Evolutionary conservation across 352 stramenopile species (phyloP).

Genomic region (Phytophthora hibernalis): DNA sequence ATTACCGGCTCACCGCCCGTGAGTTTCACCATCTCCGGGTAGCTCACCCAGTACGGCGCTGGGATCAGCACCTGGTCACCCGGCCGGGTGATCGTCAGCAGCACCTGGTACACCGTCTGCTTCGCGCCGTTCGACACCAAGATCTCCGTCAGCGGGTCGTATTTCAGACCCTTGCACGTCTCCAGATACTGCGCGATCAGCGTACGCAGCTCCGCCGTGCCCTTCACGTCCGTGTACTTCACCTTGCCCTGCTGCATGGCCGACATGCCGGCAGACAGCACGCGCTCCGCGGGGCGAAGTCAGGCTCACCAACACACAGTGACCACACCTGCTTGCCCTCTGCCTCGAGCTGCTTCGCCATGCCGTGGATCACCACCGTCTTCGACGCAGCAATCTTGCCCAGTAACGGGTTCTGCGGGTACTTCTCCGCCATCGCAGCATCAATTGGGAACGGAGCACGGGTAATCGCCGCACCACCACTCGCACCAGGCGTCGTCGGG

Average conservation of each 20-base stretch:
- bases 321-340: constrained; percentile 92
- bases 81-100: constrained; percentile 90
- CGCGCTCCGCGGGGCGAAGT: constrained; percentile 91
- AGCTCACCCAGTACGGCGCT: constrained; percentile 97
- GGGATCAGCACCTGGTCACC: constrained; percentile 96
- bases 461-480: background rate
- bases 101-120: constrained; percentile 93
- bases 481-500: background rate
- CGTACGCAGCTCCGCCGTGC: constrained; percentile 87
- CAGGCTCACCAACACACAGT: constrained; percentile 94
- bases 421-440: constrained; percentile 46
- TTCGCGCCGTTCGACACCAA: constrained; percentile 97
- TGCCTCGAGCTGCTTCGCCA: constrained; percentile 96
- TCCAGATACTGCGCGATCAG: constrained; percentile 93
- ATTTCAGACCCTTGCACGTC: constrained; percentile 90
- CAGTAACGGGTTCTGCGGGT: constrained; percentile 75
- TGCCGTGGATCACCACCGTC: constrained; percentile 93
- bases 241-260: constrained; percentile 84
- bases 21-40: constrained; percentile 96
- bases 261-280: constrained; percentile 91
- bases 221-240: constrained; percentile 96
- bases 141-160: constrained; percentile 92
- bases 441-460: background rate
- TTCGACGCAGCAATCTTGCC: constrained; percentile 82
- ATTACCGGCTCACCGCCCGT: constrained; percentile 90